Conservation (phyloP, 1,284 basidiomycete species). For the Naganishia albida region DNA sequence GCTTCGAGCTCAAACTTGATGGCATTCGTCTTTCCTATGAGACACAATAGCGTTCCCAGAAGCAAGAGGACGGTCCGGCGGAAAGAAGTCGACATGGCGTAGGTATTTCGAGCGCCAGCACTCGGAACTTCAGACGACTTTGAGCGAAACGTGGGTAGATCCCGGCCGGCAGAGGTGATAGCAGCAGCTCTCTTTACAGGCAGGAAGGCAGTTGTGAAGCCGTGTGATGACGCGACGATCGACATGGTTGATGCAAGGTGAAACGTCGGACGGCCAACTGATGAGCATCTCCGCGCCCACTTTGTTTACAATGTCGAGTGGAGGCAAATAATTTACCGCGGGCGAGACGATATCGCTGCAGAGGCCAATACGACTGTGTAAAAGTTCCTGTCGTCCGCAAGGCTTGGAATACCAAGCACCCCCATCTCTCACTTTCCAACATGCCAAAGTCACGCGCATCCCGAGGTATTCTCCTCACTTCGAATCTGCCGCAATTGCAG, state of each 20-base stretch:
- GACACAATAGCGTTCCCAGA: background rate
- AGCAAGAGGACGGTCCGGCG: constrained; percentile 10
- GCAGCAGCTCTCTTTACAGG: no score
- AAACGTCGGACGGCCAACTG: no score
- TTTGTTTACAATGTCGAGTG: constrained; percentile 15
- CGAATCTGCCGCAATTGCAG: constrained; percentile 71
- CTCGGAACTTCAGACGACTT: background rate
- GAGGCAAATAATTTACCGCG: constrained; percentile 13
- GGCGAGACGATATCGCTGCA: background rate
- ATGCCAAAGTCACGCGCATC: constrained; percentile 34
- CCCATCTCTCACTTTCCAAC: constrained; percentile 5
- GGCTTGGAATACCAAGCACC: background rate
- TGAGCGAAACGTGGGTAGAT: background rate
- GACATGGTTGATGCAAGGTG: no score
- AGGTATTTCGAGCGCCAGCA: constrained; percentile 4
- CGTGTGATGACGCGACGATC: constrained; percentile 14
- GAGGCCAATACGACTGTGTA: background rate
- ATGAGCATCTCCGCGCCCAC: background rate
- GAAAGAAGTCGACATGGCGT: constrained; percentile 2
- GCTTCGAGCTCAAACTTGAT: constrained; percentile 82
- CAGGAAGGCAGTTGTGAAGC: background rate
- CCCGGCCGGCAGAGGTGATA: background rate
- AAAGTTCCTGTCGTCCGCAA: background rate
- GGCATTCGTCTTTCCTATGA: constrained; percentile 52
- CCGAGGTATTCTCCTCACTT: constrained; percentile 55